Conservation (phyloP, 2,329 filamentous ascomycete genomes). For the Microascus cirrosus region DNA sequence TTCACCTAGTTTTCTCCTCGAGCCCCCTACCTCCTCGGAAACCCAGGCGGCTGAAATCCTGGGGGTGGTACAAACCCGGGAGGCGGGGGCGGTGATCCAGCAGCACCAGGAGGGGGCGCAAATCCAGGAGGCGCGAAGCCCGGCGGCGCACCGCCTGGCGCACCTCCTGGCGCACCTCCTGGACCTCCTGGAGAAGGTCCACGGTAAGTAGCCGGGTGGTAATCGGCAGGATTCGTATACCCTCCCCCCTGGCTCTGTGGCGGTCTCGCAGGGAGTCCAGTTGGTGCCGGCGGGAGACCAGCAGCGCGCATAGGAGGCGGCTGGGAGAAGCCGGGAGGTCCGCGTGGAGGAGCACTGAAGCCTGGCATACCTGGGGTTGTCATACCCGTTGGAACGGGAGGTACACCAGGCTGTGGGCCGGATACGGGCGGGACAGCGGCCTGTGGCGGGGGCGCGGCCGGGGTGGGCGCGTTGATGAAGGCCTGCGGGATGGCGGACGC, state of each 20-base stretch:
- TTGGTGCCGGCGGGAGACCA: constrained; percentile 35
- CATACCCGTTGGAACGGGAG: constrained; percentile 12
- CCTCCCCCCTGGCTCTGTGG: constrained; percentile 30
- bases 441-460: constrained; percentile 6
- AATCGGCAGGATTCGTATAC: constrained; percentile 35
- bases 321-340: constrained; percentile 22
- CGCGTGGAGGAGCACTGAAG: constrained; percentile 23
- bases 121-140: constrained; percentile 27
- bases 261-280: constrained; percentile 37
- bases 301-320: constrained; percentile 14
- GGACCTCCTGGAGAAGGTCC: constrained; percentile 19
- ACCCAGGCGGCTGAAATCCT: constrained; percentile 21
- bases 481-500: constrained; percentile 65
- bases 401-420: constrained; percentile 24
- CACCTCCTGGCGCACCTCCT: constrained; percentile 16
- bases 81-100: constrained; percentile 22
- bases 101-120: constrained; percentile 21
- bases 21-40: constrained; percentile 17
- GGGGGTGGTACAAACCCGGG: constrained; percentile 33
- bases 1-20: not conserved
- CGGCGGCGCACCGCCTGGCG: constrained; percentile 16
- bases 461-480: constrained; percentile 39
- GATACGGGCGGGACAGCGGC: constrained; percentile 10
- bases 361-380: constrained; percentile 19
- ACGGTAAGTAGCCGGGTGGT: constrained; percentile 29